Base-by-base conservation (phyloP, 192 early-diverging fungal species). In the Chytriomyces sp. region DNA sequence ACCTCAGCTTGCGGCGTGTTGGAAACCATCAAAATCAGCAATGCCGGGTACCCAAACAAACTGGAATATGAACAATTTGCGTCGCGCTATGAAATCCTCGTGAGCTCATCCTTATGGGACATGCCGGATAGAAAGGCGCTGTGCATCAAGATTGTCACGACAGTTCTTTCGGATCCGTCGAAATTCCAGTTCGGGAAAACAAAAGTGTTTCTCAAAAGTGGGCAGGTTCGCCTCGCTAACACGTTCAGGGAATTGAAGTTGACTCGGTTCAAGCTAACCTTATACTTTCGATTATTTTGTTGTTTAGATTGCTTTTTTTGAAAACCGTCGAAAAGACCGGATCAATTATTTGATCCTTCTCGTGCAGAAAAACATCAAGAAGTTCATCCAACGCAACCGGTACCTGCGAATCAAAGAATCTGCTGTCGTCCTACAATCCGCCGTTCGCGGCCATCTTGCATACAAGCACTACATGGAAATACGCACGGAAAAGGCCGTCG, bases 191-290 rank as follows among this genome's bases (percentile, higher is more conserved):
- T 98, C 23, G 98, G 98, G 69, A 80, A 91, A 35, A 94, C 94
- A 9, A 98, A 99, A 84, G 93, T 99, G 49, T 99, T 99, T 86
- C 97, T 99, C 93, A 91, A 97, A 43, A 92, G 95, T 46, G 98
- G 98, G 68, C 93, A 95, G 88, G 75, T 76, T n/a, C n/a, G n/a
- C n/a, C n/a, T n/a, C n/a, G n/a, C n/a, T n/a, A n/a, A n/a, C n/a
- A n/a, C n/a, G n/a, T n/a, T n/a, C n/a, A n/a, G n/a, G n/a, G n/a
- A n/a, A 64, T 10, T 53, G 8, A 53, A 53, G 50, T 10, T 8
- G 18, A 53, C 9, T 53, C 50, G 50, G 50, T 53, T 53, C 62
- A 46, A 45, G 9, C 16, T 68, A 45, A 45, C 62, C 23, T 64
- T 24, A 8, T 28, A 64, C 8, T 23, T 11, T 68, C 10, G 47